Evolutionary conservation across 2,329 filamentous ascomycete genomes (phyloP), one percentile per base, ranked within the genome.

Genomic region (Aspergillus fumigatus): DNA sequence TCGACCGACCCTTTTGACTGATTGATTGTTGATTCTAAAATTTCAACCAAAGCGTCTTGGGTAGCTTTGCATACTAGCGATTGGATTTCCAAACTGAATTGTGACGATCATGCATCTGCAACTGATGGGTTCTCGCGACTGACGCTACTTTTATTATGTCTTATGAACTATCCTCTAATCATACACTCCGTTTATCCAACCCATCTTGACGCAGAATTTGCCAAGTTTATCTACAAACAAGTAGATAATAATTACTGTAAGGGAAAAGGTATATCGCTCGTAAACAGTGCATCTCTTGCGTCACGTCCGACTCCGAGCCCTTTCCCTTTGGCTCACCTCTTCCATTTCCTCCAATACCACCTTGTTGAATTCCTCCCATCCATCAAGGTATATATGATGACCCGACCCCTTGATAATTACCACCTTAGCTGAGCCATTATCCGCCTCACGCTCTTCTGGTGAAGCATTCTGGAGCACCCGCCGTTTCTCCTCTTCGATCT

Each of bases 371-470:
- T 89, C 81, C 64, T 89, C 82, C 75, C 80, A 84, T 1, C 84
- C 86, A 67, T 90, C 88, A 1, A 90, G 73, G 67, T 90, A 90
- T 4, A 90, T 72, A 72, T 90, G 88, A 71, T 90, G 88, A 0
- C 88, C 88, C 0, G 88, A 87, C 48, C 84, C 83, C 58, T 81
- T 78, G 51, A 99, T 87, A 32, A 97, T 80, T 4, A 93, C 73
- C 0, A 97, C 92, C 75, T 89, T 94, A 8, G 88, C 89, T 45
- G 85, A 85, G 4, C 93, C 92, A 54, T 90, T 89, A 69, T 97
- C 93, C 3, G 76, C 77, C 57, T 79, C 75, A 71, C 81, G 84
- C 73, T 95, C 89, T 56, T 91, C 88, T 2, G 67, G 63, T 0
- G 82, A 87, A 23, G 83, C 88, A 23, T 81, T 73, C 11, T 80